These are phyloP conservation scores for Betula pendula DNA, from an alignment of 306 rosid genomes.

Conservation along the genomic window DNA sequence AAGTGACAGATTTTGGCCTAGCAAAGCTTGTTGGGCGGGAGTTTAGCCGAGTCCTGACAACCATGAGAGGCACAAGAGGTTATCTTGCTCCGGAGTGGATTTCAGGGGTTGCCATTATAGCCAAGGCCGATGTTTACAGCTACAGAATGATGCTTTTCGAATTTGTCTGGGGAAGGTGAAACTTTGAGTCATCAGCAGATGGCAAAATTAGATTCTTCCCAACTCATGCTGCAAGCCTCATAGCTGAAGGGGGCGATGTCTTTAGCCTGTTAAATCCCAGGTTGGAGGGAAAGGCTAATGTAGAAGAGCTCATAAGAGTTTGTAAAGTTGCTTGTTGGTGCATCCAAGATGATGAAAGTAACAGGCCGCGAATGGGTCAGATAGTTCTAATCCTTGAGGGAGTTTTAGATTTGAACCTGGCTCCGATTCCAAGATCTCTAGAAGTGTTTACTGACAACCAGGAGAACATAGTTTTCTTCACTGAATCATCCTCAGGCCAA, in stretches of 20 bases:
- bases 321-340: constrained; percentile 58
- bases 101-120: constrained; percentile 45
- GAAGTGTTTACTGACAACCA: too few species aligned
- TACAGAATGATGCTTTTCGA: constrained; percentile 61
- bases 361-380: constrained; percentile 50
- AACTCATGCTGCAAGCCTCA: constrained; percentile 31
- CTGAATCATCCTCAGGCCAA: too few species aligned
- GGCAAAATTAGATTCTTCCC: constrained; percentile 36
- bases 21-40: constrained; percentile 57
- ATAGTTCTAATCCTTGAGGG: too few species aligned
- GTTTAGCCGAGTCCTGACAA: constrained; percentile 53
- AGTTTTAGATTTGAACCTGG: too few species aligned
- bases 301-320: constrained; percentile 33
- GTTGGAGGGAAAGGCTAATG: constrained; percentile 37
- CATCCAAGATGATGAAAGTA: constrained; percentile 50
- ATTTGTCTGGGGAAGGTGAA: constrained; percentile 48
- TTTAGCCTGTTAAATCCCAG: constrained; percentile 33
- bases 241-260: constrained; percentile 30
- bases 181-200: constrained; percentile 41
- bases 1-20: constrained; percentile 63
- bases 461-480: too few species aligned
- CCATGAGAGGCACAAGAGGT: constrained; percentile 69
- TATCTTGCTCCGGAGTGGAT: constrained; percentile 77
- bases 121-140: constrained; percentile 55
- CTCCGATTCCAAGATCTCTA: too few species aligned